Evolutionary conservation across 163 green algal species (phyloP).

Genomic region (Scenedesmus sp.): DNA sequence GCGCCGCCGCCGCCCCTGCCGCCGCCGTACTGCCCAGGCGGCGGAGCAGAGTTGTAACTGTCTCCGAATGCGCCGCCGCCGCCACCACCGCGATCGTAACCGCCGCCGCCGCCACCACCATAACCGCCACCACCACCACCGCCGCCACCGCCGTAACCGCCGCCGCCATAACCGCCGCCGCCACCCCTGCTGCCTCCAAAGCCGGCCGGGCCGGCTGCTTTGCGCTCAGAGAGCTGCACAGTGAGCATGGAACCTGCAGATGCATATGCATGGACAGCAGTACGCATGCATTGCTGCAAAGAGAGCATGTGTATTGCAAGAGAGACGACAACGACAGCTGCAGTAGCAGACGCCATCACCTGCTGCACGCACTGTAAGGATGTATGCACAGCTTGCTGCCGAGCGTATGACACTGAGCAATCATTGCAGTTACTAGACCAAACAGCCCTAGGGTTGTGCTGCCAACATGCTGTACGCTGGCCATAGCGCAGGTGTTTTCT

Average conservation of each 20-base stretch:
- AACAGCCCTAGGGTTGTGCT: too few relatives aligned
- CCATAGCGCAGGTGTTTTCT: too few relatives aligned
- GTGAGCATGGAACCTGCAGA: conserved; percentile 65
- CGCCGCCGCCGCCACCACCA: conserved; percentile 42
- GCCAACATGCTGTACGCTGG: too few relatives aligned
- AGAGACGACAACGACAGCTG: not conserved
- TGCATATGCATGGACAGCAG: not conserved
- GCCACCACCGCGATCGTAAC: conserved; percentile 55
- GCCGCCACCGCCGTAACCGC: conserved; percentile 48
- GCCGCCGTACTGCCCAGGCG: conserved; percentile 39
- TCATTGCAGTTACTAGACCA: too few relatives aligned
- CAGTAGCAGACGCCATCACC: not conserved
- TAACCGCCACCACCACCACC: conserved; percentile 36
- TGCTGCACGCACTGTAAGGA: not conserved
- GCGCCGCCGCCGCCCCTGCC: conserved; percentile 39
- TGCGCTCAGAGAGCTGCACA: conserved; percentile 81
- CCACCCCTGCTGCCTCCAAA: conserved; percentile 58
- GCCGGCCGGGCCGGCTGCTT: conserved; percentile 45
- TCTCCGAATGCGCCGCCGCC: conserved; percentile 45
- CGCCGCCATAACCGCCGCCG: conserved; percentile 48
- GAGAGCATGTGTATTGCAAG: not conserved
- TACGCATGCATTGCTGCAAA: not conserved
- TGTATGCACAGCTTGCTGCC: too few relatives aligned
- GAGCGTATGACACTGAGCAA: too few relatives aligned
- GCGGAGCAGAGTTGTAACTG: conserved; percentile 26